These are phyloP conservation scores for Euptelea pleiosperma DNA, from an alignment of 164 flowering plant genomes.

Conservation along the genomic window DNA sequence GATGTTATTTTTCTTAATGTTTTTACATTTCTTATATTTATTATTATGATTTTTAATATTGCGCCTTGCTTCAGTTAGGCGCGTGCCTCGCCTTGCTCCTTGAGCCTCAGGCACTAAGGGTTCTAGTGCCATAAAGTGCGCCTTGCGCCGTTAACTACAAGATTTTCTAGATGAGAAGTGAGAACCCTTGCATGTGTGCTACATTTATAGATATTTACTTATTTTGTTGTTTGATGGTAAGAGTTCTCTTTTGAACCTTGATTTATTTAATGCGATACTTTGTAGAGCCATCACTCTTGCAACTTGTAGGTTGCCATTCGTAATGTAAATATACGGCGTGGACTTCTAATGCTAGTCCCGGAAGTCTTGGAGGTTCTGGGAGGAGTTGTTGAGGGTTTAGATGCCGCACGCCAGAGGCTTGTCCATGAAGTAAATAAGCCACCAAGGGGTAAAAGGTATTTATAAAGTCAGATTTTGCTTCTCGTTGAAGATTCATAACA, in stretches of 20 bases:
- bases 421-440: constrained; percentile 88
- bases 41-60: no score
- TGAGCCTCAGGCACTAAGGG: no score
- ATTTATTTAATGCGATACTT: background rate
- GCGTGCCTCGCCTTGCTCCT: no score
- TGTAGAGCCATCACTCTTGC: background rate
- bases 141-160: no score
- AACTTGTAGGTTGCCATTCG: constrained; percentile 58
- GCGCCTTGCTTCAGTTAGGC: no score
- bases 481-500: background rate
- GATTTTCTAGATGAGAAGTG: no score
- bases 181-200: no score
- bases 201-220: no score
- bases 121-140: no score
- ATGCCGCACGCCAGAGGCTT: constrained; percentile 72
- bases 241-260: background rate
- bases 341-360: constrained; percentile 85
- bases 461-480: background rate
- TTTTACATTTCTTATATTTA: no score
- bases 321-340: constrained; percentile 75
- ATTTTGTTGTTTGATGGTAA: background rate
- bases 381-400: constrained; percentile 73
- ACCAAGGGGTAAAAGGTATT: constrained; percentile 79
- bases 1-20: no score
- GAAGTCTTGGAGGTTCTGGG: constrained; percentile 83